Base-by-base conservation (phyloP, 768 basidiomycete species). In the Russula olivacea region DNA sequence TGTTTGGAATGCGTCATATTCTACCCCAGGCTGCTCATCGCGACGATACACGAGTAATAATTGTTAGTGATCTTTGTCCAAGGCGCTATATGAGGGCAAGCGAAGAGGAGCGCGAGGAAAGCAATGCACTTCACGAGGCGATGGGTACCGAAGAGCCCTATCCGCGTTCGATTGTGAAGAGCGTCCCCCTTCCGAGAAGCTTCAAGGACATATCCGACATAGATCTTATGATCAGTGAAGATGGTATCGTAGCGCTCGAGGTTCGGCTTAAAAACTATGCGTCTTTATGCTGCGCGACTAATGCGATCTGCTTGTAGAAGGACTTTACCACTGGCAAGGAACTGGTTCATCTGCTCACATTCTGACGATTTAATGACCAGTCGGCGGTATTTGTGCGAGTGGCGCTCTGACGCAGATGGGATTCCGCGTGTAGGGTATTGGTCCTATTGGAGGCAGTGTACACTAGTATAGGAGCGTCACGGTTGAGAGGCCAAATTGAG, bases 201-300 rank as follows among this genome's bases (percentile, higher is more conserved):
- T 53, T 66, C 34, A 11, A 17, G 4, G 14, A 34, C 23, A n/a
- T 10, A 11, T 34, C 25, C 4, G 4, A 15, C 0, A 41, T 55
- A 19, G 4, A 61, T n/a, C 38, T 66, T 28, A 68, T 68, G 67
- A 62, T 68, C 38, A 60, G 65, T 49, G 67, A 68, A 59, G 67
- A 68, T n/a, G 50, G 43, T 8, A 53, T 68, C 19, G 21, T 68
- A 11, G 61, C 15, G 32, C 25, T 66, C 50, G 67, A 68, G 54
- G 67, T 68, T 17, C 12, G 67, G 66, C 21, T 9, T 21, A 50
- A 19, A 41, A 17, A n/a, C 6, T 23, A 40, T 60, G 54, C 15
- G 32, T 64, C 15, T 51, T 36, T 51, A 56, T 55, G 40, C 40
- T 17, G 55, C 56, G 45, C 32, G 47, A 65, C 51, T 65, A 48